Evolutionary conservation across 2,329 filamentous ascomycete species (phyloP), one percentile per base, ranked within the genome.

Genomic region (Cladosporium colombiae): DNA sequence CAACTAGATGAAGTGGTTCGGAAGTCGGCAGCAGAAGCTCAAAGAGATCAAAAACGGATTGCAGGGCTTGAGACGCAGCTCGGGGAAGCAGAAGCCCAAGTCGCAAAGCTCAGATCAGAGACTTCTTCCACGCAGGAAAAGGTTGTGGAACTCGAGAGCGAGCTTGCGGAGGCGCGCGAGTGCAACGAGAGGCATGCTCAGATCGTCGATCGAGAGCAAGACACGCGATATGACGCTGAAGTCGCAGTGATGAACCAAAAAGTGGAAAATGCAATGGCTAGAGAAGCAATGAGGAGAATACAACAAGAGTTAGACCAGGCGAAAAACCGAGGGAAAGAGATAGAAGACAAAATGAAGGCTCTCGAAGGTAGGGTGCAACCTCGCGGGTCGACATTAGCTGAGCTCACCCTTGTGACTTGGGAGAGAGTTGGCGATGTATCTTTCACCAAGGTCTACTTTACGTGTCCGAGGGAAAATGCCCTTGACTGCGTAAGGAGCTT

Each of bases 201-300:
- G 55, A 33, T 33, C 8, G 31, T 58, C 21, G 55, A 58, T 11
- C 31, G 23, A 23, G 55, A 58, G n/a, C 55, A 58, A 58, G 31
- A 58, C 21, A 40, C n/a, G 35, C 55, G 55, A 11, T 58, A 58
- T 27, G 31, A 58, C 29, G 55, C 55, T 18, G 55, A 58, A 40
- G 55, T 58, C 21, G n/a, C 33, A 4, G 55, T 40, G n/a, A 58
- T 40, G 21, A 58, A 58, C 33, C 31, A 37, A 27, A 58, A 40
- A 21, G 33, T 58, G 10, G 55, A 58, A 25, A 37, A 58, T 21
- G 21, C 33, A 18, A 58, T 58, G 55, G 55, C 55, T 21, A 40
- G 11, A 10, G 55, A 58, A 33, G 55, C 14, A n/a, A 14, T 33
- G 7, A 58, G 25, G 31, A 37, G 29, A 16, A 58, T 58, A 21